Evolutionary conservation across 169 alveolate genomes (phyloP).

Genomic region (Plasmodium relictum): DNA sequence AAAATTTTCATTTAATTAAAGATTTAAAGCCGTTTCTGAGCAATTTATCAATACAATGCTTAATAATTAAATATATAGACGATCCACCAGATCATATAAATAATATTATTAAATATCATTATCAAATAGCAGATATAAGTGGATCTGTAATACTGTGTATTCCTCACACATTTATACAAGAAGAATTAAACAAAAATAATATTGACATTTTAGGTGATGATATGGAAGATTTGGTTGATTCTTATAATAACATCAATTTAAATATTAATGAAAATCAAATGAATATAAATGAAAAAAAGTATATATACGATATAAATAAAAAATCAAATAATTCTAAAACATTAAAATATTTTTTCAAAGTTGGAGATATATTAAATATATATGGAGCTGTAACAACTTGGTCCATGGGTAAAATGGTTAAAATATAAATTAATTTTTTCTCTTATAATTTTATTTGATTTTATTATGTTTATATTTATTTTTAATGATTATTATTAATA

Average conservation of each 20-base stretch:
- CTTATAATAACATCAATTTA: slow-evolving; percentile 42
- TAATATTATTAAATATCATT: slow-evolving; percentile 80
- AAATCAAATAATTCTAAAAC: slow-evolving; percentile 77
- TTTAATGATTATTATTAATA: background rate
- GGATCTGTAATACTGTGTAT: slow-evolving; percentile 84
- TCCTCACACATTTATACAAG: slow-evolving; percentile 83
- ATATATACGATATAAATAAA: slow-evolving; percentile 79
- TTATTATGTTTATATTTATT: background rate
- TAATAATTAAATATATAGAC: slow-evolving; percentile 81
- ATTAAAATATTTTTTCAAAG: slow-evolving; percentile 81
- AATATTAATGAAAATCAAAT: slow-evolving; percentile 47
- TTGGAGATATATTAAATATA: slow-evolving; percentile 84
- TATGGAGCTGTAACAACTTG: slow-evolving; percentile 82
- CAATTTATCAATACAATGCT: slow-evolving; percentile 79
- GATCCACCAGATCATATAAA: slow-evolving; percentile 87
- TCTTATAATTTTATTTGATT: background rate
- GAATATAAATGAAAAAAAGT: slow-evolving; percentile 69
- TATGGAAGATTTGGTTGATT: slow-evolving; percentile 78
- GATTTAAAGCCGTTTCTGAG: slow-evolving; percentile 82
- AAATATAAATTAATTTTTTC: slow-evolving; percentile 12
- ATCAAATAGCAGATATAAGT: slow-evolving; percentile 81
- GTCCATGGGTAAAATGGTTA: slow-evolving; percentile 88
- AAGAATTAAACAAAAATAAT: slow-evolving; percentile 63
- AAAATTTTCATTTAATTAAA: slow-evolving; percentile 43
- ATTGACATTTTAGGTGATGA: slow-evolving; percentile 28